A percentile compares a stretch with the other conserved stretches of the same genome.
phyloP scores from a whole-genome alignment of 139 green algal species.

The Marvania coccoides region DNA sequence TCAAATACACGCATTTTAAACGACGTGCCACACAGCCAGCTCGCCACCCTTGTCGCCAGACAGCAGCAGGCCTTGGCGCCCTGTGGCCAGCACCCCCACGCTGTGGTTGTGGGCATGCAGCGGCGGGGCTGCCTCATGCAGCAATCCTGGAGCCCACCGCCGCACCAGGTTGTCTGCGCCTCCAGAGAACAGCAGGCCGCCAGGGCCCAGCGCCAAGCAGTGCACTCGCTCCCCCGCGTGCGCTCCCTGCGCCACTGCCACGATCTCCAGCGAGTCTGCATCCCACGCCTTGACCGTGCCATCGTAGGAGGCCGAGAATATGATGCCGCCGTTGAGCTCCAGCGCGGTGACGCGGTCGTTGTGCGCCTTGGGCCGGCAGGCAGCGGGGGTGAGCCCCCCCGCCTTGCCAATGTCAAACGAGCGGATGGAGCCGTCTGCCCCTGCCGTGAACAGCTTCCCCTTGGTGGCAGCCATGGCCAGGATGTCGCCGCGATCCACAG shows the following conservation, averaged over 20 bases:
- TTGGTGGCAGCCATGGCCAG: conserved; percentile 37
- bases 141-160: background rate
- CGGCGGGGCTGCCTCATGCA: conserved; percentile 15
- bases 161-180: conserved; percentile 56
- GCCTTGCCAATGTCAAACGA: conserved; percentile 44
- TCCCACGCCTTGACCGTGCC: conserved; percentile 65
- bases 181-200: conserved; percentile 61
- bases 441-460: conserved; percentile 43
- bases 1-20: no score
- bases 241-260: conserved; percentile 23
- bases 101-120: conserved; percentile 45
- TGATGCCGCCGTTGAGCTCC: conserved; percentile 18
- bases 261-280: conserved; percentile 41
- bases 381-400: conserved; percentile 37
- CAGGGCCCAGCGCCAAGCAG: conserved; percentile 30
- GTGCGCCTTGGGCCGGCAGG: conserved; percentile 47
- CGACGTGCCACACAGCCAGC: conserved; percentile 50
- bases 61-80: conserved; percentile 37
- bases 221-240: conserved; percentile 54
- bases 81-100: conserved; percentile 47
- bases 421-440: conserved; percentile 50
- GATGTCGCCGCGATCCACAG: conserved; percentile 64
- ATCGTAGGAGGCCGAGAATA: conserved; percentile 54
- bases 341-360: conserved; percentile 47
- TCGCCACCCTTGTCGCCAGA: conserved; percentile 55